Base-by-base conservation (phyloP, 225 moss, liverwort and hornwort species). In the Ulota crispa region DNA sequence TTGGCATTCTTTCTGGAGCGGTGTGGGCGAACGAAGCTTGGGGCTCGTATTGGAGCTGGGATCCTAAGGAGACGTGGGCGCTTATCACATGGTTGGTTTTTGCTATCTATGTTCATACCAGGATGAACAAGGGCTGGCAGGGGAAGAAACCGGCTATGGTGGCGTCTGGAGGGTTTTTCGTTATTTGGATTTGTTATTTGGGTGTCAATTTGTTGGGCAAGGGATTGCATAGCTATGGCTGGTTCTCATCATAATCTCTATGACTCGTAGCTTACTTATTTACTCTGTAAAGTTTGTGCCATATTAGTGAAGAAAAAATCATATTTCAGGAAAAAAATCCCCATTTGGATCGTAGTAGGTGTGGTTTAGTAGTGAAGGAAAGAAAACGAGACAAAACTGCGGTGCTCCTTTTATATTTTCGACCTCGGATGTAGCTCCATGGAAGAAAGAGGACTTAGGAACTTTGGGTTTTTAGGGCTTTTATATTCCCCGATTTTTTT, bases 31-130 rank as follows among this genome's bases (percentile, higher is more conserved):
- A 91, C 6, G 91, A 91, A 59, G 88, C 89, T 0, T 92, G 90
- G 92, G 92, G 90, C 37, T 92, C 90, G 1, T 90, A 92, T 78
- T 92, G 92, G 92, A 92, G 86, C 85, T 90, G 90, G 92, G 90
- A 92, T 83, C 90, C 90, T 12, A 92, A 92, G 20, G 92, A 92
- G 73, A 92, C 90, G 1, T 92, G 92, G 92, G 90, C 92, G 52
- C 80, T 92, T 7, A 92, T 92, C 8, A 92, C 92, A 4, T 92
- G 92, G 92, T 70, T 92, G 47, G 86, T 92, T 21, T 92, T 92
- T 28, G 90, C 88, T 0, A 85, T 88, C 50, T 92, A 92, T 47
- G 82, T 90, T 21, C 89, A 91, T 27, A 91, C 87, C 6, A 74
- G 91, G 79, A 89, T 89, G 89, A 89, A 87, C 85, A 85, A 87